Conservation (phyloP, 345 rosid genomes). For the Brassica juncea region DNA sequence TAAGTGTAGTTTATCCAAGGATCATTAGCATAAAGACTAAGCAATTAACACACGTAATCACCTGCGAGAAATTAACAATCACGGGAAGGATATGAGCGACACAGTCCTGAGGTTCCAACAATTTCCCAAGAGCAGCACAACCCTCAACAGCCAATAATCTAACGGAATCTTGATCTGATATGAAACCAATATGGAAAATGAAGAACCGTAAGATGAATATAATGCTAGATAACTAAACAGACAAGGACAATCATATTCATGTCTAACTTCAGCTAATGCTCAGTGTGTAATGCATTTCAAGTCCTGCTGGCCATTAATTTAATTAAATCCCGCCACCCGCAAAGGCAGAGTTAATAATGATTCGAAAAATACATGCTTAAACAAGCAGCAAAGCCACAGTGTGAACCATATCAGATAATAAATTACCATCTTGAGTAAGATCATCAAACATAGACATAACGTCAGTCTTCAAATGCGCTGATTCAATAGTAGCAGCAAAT, state of each 20-base stretch:
- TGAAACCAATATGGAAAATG: conserved; percentile 15
- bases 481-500: conserved; percentile 92
- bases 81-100: conserved; percentile 71
- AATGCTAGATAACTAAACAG: not conserved
- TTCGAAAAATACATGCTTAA: not conserved
- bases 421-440: conserved; percentile 92
- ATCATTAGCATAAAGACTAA: conserved; percentile 4
- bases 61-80: conserved; percentile 82
- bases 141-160: conserved; percentile 82
- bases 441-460: conserved; percentile 90
- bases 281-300: not conserved
- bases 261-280: conserved; percentile 20
- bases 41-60: conserved; percentile 24
- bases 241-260: not conserved
- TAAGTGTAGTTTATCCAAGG: conserved; percentile 9
- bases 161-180: conserved; percentile 78
- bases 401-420: conserved; percentile 10
- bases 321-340: not conserved
- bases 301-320: not conserved
- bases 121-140: conserved; percentile 73
- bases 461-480: conserved; percentile 77
- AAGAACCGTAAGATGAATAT: not conserved
- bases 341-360: not conserved
- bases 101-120: conserved; percentile 77
- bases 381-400: conserved; percentile 1